These are phyloP conservation scores for Pyrus hybrid DNA, from an alignment of 331 rosid genomes.

Conservation along the genomic window DNA sequence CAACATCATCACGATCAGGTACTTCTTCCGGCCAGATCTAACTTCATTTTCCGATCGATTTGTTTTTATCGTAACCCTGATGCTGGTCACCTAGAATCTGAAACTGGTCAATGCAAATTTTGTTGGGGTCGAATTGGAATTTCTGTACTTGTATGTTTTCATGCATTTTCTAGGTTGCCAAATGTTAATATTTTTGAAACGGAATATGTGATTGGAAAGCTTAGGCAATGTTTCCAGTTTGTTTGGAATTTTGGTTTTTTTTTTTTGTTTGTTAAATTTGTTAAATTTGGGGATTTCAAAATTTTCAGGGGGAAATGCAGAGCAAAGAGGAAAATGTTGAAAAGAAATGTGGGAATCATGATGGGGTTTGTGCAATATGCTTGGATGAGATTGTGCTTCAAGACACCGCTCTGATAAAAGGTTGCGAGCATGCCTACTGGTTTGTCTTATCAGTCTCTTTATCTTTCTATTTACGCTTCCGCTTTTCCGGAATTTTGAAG, in stretches of 20 bases:
- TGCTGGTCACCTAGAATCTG: not conserved
- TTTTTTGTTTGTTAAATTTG: not conserved
- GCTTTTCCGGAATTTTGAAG: not conserved
- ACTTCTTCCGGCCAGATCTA: not conserved
- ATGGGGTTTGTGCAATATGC: constrained; percentile 72
- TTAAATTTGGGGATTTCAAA: not conserved
- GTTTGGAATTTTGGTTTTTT: not conserved
- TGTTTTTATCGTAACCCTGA: not conserved
- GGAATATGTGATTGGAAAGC: not conserved
- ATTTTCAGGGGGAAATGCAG: constrained; percentile 26
- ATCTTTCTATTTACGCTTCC: not conserved
- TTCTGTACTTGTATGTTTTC: not conserved
- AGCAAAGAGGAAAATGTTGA: constrained; percentile 26
- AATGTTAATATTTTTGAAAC: not conserved
- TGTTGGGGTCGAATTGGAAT: not conserved
- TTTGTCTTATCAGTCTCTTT: constrained; percentile 32
- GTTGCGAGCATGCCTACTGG: constrained; percentile 97
- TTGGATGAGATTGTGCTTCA: constrained; percentile 56
- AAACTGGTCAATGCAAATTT: not conserved
- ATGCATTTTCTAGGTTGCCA: not conserved
- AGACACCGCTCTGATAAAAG: constrained; percentile 77
- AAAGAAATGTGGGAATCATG: constrained; percentile 43
- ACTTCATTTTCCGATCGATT: not conserved
- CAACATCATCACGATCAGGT: constrained; percentile 40
- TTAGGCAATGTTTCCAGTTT: not conserved